These are phyloP conservation scores for Blastosporella zonata DNA, from an alignment of 1,284 basidiomycete species.

Conservation along the genomic window DNA sequence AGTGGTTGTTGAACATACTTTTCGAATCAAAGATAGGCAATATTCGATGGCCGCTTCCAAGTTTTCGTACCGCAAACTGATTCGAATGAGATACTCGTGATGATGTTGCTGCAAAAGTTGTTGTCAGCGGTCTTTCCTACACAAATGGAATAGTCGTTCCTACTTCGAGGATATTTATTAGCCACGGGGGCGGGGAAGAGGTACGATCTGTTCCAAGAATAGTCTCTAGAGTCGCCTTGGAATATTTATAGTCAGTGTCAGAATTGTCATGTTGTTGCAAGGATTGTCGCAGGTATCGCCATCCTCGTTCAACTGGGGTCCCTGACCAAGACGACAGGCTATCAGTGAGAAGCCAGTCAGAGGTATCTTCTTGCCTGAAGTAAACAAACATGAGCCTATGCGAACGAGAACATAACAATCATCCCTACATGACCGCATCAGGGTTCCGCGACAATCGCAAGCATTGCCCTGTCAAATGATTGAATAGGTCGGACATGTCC, in stretches of 20 bases:
- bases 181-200: constrained; percentile 78
- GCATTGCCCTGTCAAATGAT: constrained; percentile 76
- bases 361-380: constrained; percentile 59
- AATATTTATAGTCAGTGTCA: constrained; percentile 73
- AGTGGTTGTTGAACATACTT: constrained; percentile 43
- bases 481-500: constrained; percentile 87
- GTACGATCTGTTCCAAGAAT: constrained; percentile 65
- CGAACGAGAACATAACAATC: background rate
- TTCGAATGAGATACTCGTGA: constrained; percentile 76
- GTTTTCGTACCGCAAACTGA: constrained; percentile 73
- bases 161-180: constrained; percentile 72
- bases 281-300: constrained; percentile 83
- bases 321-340: constrained; percentile 83
- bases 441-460: constrained; percentile 66
- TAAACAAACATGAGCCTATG: constrained; percentile 15
- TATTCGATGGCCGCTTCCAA: constrained; percentile 78
- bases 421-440: constrained; percentile 51
- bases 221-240: constrained; percentile 73
- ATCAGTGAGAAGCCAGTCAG: constrained; percentile 81
- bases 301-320: constrained; percentile 75
- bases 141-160: constrained; percentile 18
- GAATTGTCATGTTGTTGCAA: constrained; percentile 77
- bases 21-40: constrained; percentile 64
- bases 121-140: constrained; percentile 14
- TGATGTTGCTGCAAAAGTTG: constrained; percentile 54